Percentiles rank a stretch among this genome's conserved stretches.
These are phyloP conservation scores for Fusarium longipes DNA, from an alignment of 2,329 filamentous ascomycete species.

Conservation along the genomic window DNA sequence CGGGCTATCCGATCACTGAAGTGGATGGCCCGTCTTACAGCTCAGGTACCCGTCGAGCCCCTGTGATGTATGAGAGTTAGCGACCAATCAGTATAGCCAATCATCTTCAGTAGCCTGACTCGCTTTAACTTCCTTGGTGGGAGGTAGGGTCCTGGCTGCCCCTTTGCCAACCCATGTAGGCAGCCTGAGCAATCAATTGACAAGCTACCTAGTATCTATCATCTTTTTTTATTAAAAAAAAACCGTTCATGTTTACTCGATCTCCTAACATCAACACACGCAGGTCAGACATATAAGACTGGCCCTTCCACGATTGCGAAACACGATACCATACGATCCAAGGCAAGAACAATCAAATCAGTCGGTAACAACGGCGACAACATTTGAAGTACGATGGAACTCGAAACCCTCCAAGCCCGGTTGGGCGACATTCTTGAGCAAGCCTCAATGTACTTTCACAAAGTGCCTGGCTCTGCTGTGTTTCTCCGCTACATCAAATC, in stretches of 20 bases:
- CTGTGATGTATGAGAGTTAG: constrained; percentile 7
- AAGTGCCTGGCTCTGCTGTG: constrained; percentile 92
- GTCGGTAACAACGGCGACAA: constrained; percentile 1
- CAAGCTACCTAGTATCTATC: too few relatives aligned
- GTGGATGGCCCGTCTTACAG: constrained; percentile 11
- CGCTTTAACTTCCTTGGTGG: constrained; percentile 1
- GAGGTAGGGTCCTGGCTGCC: constrained; percentile 26
- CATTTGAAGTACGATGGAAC: constrained; percentile 62
- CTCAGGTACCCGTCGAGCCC: constrained; percentile 30
- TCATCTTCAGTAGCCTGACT: constrained; percentile 8
- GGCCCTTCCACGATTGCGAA: background rate
- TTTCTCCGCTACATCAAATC: constrained; percentile 95
- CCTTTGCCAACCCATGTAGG: constrained; percentile 23
- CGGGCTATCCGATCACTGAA: constrained; percentile 27
- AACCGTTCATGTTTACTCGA: background rate
- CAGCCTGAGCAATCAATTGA: constrained; percentile 9
- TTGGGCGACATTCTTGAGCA: constrained; percentile 64
- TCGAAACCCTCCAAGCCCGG: constrained; percentile 67
- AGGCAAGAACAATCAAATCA: background rate
- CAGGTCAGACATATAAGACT: background rate
- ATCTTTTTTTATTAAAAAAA: too few relatives aligned
- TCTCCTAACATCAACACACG: constrained; percentile 2
- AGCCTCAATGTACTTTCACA: constrained; percentile 78
- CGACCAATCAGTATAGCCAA: constrained; percentile 19
- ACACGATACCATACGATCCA: background rate